These are phyloP conservation scores for Umbelopsis sp. DNA, from an alignment of 192 early-diverging fungal species.

Conservation along the genomic window DNA sequence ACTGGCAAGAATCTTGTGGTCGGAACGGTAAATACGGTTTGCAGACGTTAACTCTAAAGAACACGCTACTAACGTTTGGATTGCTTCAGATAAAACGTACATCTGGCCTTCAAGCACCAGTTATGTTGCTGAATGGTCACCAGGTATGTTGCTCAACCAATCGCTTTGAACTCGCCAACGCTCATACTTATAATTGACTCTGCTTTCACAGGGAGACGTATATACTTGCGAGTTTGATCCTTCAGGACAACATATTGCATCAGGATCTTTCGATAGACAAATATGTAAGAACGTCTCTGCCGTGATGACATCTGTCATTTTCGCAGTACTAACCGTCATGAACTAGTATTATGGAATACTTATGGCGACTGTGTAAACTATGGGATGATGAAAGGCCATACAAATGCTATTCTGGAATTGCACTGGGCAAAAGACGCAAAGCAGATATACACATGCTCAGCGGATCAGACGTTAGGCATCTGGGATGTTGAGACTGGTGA, in stretches of 20 bases:
- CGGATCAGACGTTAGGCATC: slow-evolving; percentile 77
- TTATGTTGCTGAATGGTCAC: slow-evolving; percentile 87
- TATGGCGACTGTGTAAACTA: slow-evolving; percentile 92
- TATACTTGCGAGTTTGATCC: slow-evolving; percentile 86
- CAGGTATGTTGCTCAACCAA: slow-evolving; percentile 34
- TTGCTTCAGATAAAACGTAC: slow-evolving; percentile 54
- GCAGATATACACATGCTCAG: slow-evolving; percentile 81
- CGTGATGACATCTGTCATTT: neutral
- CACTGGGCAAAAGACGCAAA: slow-evolving; percentile 87
- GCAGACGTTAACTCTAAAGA: neutral
- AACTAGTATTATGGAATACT: slow-evolving; percentile 89
- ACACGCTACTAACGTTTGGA: neutral
- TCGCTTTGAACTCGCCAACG: neutral
- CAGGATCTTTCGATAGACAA: slow-evolving; percentile 78
- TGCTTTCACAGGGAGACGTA: slow-evolving; percentile 65
- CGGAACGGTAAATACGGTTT: slow-evolving; percentile 33
- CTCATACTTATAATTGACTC: neutral
- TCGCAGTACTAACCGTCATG: neutral
- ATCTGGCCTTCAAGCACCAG: slow-evolving; percentile 79
- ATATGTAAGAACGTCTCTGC: slow-evolving; percentile 64
- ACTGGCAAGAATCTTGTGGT: slow-evolving; percentile 34
- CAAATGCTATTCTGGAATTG: slow-evolving; percentile 81
- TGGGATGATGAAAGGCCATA: slow-evolving; percentile 85
- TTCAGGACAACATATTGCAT: slow-evolving; percentile 81
- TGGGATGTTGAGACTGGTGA: slow-evolving; percentile 88